Percentiles rank a stretch among this genome's conserved stretches.
These are phyloP conservation scores for Eutypa lata DNA, from an alignment of 2,329 filamentous ascomycete species.

Conservation along the genomic window DNA sequence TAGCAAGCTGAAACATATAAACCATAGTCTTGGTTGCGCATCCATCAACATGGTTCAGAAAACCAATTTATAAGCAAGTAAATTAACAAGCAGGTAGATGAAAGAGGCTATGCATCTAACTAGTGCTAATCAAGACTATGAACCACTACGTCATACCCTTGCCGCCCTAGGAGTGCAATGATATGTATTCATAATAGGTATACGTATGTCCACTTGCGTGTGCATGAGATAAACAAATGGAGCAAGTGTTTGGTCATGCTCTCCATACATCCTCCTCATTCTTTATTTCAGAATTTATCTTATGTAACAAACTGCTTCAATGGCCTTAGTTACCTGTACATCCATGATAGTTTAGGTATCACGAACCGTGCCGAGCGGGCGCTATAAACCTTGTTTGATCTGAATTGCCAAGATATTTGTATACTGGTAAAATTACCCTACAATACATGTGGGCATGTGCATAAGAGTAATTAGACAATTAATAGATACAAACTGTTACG, in stretches of 20 bases:
- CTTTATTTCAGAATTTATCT: no score
- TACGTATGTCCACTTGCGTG: neutral
- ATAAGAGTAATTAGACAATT: neutral
- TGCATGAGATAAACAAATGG: neutral
- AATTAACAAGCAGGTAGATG: no score
- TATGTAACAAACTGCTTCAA: neutral
- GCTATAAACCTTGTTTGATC: slow-evolving; percentile 13
- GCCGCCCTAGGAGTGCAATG: neutral
- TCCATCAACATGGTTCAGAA: no score
- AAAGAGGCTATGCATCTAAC: no score
- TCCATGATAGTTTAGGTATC: slow-evolving; percentile 15
- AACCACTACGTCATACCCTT: neutral
- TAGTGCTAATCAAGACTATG: no score
- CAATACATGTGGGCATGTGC: neutral
- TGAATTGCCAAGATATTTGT: neutral
- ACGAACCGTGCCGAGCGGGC: slow-evolving; percentile 24
- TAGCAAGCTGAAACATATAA: no score
- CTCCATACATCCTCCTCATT: no score
- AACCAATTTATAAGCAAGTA: no score
- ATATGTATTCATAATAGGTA: no score
- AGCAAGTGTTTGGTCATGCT: neutral
- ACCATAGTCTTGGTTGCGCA: no score
- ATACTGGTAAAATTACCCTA: no score
- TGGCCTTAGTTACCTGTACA: slow-evolving; percentile 2
- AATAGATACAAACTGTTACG: no score